Percentiles rank a stretch among this genome's conserved stretches.
Evolutionary conservation across 805 yeast genomes (phyloP).

Genomic region (Metschnikowia chrysomelidarum): DNA sequence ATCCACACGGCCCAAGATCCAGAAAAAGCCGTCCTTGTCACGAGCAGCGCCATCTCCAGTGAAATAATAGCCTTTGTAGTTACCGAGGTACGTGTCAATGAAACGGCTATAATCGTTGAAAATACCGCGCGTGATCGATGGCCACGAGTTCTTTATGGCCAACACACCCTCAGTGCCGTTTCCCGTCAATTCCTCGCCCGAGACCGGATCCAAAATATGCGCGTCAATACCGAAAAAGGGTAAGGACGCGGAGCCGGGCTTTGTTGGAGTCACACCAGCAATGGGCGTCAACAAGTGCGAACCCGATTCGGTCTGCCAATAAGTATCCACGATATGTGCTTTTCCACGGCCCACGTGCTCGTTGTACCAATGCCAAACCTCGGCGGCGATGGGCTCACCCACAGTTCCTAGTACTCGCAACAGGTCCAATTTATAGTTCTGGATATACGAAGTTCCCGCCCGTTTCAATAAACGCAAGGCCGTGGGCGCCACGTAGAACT

Average conservation of each 20-base stretch:
- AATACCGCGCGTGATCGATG: constrained; percentile 97
- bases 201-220: constrained; percentile 86
- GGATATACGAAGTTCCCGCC: constrained; percentile 84
- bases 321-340: constrained; percentile 92
- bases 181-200: constrained; percentile 80
- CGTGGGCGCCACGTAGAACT: constrained; percentile 98
- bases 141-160: constrained; percentile 91
- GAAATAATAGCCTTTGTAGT: constrained; percentile 91
- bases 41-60: constrained; percentile 99
- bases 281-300: constrained; percentile 92
- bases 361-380: constrained; percentile 98
- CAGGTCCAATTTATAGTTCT: constrained; percentile 77
- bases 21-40: constrained; percentile 92
- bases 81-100: constrained; percentile 88
- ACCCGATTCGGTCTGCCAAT: constrained; percentile 99
- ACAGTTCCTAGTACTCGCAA: constrained; percentile 93
- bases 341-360: constrained; percentile 86
- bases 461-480: constrained; percentile 87
- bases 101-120: constrained; percentile 84
- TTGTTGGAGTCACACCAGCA: constrained; percentile 92
- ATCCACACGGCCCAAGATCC: constrained; percentile 98
- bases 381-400: constrained; percentile 98
- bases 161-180: constrained; percentile 96
- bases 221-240: constrained; percentile 97
- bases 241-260: constrained; percentile 95